Evolutionary conservation across 495 filamentous ascomycete genomes (phyloP), one percentile per base, ranked within the genome.

Genomic region (Entonaema liquescens): DNA sequence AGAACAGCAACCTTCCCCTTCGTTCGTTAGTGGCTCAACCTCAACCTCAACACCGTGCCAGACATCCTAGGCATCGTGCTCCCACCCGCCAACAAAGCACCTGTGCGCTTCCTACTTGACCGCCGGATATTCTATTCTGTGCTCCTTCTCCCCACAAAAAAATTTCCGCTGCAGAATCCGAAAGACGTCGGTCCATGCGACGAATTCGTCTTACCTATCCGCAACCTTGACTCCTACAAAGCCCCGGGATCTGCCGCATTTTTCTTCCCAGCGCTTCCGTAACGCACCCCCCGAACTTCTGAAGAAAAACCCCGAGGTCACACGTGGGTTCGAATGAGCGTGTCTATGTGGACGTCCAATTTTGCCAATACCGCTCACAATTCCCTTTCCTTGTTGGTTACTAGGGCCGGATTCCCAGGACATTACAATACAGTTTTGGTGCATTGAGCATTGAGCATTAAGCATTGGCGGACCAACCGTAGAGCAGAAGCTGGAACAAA

Each of bases 1-100:
- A 78, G 77, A 79, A 77, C 75, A 76, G 78, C 73, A 73, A 53
- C 31, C 28, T 62, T 63, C 19, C 59, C 21, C 29, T 42, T 65
- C 61, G 50, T 49, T 73, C 58, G 67, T 67, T 62, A 65, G 61
- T 68, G 70, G 65, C 21, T 65, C 72, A 74, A 70, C 69, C 68
- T 49, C 64, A 74, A 62, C 68, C 17, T 72, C 68, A 72, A 62
- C 72, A 59, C 38, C 65, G 29, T 64, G 12, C 53, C 29, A 42
- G 6, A 53, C 59, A 35, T 35, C 42, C 54, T 55, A 58, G 17
- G 33, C 38, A 26, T 68, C 50, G 33, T 38, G 42, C 35, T 66
- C 50, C 25, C 42, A 36, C 54, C 49, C 40, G 26, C 57, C 65
- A 59, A 40, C 53, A 35, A 58, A 65, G 50, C 17, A 57, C 31